Evolutionary conservation across 192 early-diverging fungal species (phyloP).

Genomic region (Coemansia sp.): DNA sequence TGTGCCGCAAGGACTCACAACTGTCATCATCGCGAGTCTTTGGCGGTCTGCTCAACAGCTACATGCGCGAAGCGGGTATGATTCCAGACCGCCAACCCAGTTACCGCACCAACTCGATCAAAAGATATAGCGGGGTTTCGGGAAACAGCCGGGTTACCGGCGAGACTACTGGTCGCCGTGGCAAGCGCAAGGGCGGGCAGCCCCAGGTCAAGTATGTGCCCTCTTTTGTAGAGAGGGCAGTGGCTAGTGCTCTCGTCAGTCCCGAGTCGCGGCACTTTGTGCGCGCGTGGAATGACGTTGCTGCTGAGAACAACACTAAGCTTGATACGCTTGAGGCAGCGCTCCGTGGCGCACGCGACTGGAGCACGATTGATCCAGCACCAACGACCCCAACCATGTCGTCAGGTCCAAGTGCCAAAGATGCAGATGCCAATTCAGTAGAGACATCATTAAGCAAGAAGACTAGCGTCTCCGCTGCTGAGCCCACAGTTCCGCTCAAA

Average conservation of each 20-base stretch:
- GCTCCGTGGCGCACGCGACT: conserved; percentile 46
- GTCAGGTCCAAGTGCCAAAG: background rate
- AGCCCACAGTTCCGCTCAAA: background rate
- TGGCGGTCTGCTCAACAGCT: conserved; percentile 47
- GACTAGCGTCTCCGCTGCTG: background rate
- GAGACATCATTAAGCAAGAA: background rate
- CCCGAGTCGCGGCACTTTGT: conserved; percentile 66
- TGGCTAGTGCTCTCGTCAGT: conserved; percentile 67
- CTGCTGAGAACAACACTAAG: conserved; percentile 49
- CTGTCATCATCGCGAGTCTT: conserved; percentile 44
- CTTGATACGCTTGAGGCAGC: conserved; percentile 59
- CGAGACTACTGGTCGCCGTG: conserved; percentile 31
- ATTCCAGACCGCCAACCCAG: conserved; percentile 51
- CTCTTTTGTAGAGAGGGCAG: conserved; percentile 67
- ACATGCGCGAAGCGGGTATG: conserved; percentile 50
- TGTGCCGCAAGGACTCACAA: conserved; percentile 53
- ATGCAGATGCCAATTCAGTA: no score
- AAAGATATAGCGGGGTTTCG: conserved; percentile 18
- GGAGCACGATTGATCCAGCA: conserved; percentile 28
- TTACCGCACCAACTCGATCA: conserved; percentile 34
- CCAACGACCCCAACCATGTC: conserved; percentile 14
- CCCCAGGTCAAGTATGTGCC: conserved; percentile 56
- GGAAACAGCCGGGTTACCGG: conserved; percentile 20
- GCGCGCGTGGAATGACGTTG: conserved; percentile 63
- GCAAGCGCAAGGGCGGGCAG: conserved; percentile 30